Percentiles rank a stretch among this genome's conserved stretches.
phyloP scores from a whole-genome alignment of 2,329 filamentous ascomycete species.

The Fusarium napiforme region DNA sequence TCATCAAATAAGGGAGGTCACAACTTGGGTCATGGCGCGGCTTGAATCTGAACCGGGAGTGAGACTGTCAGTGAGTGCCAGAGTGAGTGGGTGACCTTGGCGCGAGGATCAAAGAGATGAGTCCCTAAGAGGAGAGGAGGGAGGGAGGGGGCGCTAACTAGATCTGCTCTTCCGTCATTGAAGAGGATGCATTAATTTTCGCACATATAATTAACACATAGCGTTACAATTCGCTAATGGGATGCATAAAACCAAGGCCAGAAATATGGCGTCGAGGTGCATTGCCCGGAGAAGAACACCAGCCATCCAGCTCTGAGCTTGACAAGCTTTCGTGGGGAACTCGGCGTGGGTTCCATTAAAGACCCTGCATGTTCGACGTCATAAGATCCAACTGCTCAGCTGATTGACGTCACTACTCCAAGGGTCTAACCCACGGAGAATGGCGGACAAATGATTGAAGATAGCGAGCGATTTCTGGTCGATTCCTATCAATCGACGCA shows the following conservation, averaged over 20 bases:
- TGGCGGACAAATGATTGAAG: not conserved
- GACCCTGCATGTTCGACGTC: conserved; percentile 43
- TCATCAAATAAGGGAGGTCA: conserved; percentile 8
- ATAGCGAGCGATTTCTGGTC: not conserved
- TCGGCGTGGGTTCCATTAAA: conserved; percentile 20
- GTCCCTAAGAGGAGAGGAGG: not conserved
- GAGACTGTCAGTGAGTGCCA: not conserved
- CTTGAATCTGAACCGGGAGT: conserved; percentile 7
- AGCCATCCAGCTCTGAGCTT: conserved; percentile 24
- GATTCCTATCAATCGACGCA: not conserved
- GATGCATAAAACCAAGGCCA: conserved; percentile 23
- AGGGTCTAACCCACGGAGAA: not conserved
- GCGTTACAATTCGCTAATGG: conserved; percentile 11
- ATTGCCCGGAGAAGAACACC: conserved; percentile 11
- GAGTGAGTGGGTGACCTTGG: conserved; percentile 7
- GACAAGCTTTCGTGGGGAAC: conserved; percentile 28
- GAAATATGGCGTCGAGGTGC: conserved; percentile 41
- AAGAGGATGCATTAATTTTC: conserved; percentile 14
- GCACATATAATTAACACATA: conserved; percentile 6
- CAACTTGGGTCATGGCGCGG: conserved; percentile 7
- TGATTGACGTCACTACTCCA: conserved; percentile 41
- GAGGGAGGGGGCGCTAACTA: conserved; percentile 28
- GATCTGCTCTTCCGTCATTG: conserved; percentile 12
- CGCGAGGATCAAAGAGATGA: conserved; percentile 4
- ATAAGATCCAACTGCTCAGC: conserved; percentile 29